These are phyloP conservation scores for Chlorophyllum brunneum DNA, from an alignment of 768 basidiomycete species.

Conservation along the genomic window DNA sequence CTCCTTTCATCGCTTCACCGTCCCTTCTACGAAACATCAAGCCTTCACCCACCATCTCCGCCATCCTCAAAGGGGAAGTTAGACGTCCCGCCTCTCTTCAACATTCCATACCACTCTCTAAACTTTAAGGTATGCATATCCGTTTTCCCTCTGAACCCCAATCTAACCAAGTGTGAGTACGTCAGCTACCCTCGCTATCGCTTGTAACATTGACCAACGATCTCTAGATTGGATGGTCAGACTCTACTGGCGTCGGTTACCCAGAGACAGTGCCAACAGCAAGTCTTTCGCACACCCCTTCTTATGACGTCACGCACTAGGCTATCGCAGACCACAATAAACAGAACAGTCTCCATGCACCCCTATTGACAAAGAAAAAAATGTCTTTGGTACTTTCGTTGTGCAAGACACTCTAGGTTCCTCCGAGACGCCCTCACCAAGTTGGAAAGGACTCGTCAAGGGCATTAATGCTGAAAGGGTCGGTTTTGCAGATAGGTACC, in stretches of 20 bases:
- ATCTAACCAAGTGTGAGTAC: conserved; percentile 44
- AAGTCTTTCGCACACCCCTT: conserved; percentile 14
- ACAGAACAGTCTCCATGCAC: conserved; percentile 38
- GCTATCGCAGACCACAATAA: conserved; percentile 45
- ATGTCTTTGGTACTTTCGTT: conserved; percentile 43
- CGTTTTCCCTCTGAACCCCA: neutral
- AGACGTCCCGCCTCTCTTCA: conserved; percentile 9
- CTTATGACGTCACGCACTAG: conserved; percentile 17
- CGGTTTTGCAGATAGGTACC: conserved; percentile 44
- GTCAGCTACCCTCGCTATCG: conserved; percentile 4
- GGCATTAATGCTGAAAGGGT: conserved; percentile 47
- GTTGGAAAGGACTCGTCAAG: conserved; percentile 46
- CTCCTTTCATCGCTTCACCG: too few species aligned
- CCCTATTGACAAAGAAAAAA: conserved; percentile 40
- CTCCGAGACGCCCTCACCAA: conserved; percentile 45
- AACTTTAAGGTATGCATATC: neutral
- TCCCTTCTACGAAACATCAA: too few species aligned
- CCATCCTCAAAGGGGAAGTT: too few species aligned
- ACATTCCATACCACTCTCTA: neutral
- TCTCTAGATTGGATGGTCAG: conserved; percentile 45
- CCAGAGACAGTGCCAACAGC: conserved; percentile 43
- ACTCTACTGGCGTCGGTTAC: conserved; percentile 49
- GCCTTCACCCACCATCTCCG: too few species aligned
- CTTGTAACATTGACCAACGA: conserved; percentile 1
- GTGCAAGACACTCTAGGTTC: conserved; percentile 47